Evolutionary conservation across 1,284 basidiomycete species (phyloP).

Genomic region (Baeospora myosura): DNA sequence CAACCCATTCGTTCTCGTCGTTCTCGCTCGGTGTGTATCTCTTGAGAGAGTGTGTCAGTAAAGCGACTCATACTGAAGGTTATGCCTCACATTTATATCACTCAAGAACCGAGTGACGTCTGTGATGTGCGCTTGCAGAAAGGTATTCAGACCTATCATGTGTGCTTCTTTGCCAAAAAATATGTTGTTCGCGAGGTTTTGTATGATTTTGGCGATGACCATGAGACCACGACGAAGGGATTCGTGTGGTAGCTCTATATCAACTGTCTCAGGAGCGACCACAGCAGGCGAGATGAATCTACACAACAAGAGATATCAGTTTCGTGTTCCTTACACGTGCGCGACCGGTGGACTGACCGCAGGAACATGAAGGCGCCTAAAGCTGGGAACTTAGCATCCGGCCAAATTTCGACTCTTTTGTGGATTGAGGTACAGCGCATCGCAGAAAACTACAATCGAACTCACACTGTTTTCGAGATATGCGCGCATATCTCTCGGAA

Average conservation of each 20-base stretch:
- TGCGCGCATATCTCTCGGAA: constrained; percentile 84
- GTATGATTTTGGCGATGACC: constrained; percentile 84
- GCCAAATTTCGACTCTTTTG: constrained; percentile 59
- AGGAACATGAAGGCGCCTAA: constrained; percentile 90
- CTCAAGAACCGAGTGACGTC: constrained; percentile 79
- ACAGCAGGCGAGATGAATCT: constrained; percentile 83
- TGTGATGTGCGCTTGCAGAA: constrained; percentile 70
- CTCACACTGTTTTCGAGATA: constrained; percentile 77
- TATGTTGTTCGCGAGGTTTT: constrained; percentile 90
- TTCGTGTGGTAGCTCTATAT: constrained; percentile 71
- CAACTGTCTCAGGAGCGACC: constrained; percentile 78
- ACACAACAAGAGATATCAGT: constrained; percentile 4
- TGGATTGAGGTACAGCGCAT: not conserved
- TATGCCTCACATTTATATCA: constrained; percentile 74
- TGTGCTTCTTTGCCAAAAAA: constrained; percentile 85
- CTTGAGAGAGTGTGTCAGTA: too few relatives aligned
- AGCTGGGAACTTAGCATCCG: constrained; percentile 78
- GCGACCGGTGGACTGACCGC: constrained; percentile 36
- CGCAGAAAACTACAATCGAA: constrained; percentile 14
- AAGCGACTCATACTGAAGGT: too few relatives aligned
- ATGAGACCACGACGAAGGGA: constrained; percentile 71
- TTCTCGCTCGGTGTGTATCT: too few relatives aligned
- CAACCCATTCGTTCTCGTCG: constrained; percentile 65
- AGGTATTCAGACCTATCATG: constrained; percentile 77
- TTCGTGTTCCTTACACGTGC: not conserved